Conservation (phyloP, 306 rosid genomes). For the Sindora glabra region DNA sequence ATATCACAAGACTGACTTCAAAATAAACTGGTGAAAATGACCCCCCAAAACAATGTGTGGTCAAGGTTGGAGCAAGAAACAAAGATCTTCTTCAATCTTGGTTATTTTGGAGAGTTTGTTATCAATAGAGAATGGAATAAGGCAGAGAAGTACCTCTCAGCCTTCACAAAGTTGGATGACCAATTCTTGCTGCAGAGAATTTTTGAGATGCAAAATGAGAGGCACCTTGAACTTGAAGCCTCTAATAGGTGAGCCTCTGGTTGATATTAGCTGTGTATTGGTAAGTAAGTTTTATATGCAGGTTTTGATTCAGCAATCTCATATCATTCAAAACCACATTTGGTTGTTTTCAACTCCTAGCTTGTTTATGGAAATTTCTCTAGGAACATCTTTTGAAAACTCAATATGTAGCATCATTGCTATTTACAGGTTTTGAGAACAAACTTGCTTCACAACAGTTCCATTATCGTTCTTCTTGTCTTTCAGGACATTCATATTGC, state of each 20-base stretch:
- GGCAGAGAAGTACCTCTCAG: conserved; percentile 13
- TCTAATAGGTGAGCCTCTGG: neutral
- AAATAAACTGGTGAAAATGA: neutral
- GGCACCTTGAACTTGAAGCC: neutral
- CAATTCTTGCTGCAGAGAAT: neutral
- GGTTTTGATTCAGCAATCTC: neutral
- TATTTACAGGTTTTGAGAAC: too few relatives aligned
- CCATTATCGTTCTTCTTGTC: too few relatives aligned
- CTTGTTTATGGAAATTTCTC: too few relatives aligned
- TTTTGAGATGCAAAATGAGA: neutral
- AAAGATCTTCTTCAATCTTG: conserved; percentile 3
- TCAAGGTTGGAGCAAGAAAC: conserved; percentile 18
- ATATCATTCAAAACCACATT: too few relatives aligned
- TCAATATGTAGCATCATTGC: too few relatives aligned
- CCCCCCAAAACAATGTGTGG: neutral
- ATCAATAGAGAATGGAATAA: conserved; percentile 3
- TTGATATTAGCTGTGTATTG: neutral
- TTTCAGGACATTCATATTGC: neutral
- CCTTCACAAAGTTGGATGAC: conserved; percentile 7
- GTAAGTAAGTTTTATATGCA: neutral
- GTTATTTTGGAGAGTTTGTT: conserved; percentile 7
- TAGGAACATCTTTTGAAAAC: too few relatives aligned
- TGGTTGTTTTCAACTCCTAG: neutral
- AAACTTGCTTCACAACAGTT: too few relatives aligned
- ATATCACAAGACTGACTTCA: neutral